phyloP scores from a whole-genome alignment of 306 rosid genomes.

The Sophora flavescens region DNA sequence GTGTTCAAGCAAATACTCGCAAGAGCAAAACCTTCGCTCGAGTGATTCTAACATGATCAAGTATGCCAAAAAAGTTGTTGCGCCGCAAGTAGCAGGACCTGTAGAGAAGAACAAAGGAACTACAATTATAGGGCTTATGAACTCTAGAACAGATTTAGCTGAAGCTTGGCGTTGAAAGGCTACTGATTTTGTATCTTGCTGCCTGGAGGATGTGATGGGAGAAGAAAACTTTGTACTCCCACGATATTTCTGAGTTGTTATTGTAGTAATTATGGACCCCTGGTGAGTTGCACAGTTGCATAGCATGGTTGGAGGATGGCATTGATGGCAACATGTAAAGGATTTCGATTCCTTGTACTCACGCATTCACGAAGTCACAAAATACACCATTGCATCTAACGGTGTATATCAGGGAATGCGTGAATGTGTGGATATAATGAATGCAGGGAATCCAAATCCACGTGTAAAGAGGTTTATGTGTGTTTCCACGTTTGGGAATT shows the following conservation, averaged over 20 bases:
- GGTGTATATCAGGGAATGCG: too few species aligned
- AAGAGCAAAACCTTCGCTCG: conserved; percentile 53
- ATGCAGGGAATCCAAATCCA: too few species aligned
- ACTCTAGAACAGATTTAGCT: conserved; percentile 69
- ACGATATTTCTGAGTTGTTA: neutral
- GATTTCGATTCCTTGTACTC: too few species aligned
- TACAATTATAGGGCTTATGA: conserved; percentile 59
- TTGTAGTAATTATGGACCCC: conserved; percentile 1
- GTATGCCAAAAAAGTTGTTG: conserved; percentile 53
- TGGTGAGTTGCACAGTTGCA: conserved; percentile 24
- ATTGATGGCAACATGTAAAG: too few species aligned
- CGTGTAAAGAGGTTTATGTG: too few species aligned
- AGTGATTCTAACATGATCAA: conserved; percentile 48
- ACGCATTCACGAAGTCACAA: too few species aligned
- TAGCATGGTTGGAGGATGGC: neutral
- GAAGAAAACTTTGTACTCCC: conserved; percentile 20
- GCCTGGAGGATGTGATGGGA: neutral
- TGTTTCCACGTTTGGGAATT: conserved; percentile 37
- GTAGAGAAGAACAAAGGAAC: conserved; percentile 55
- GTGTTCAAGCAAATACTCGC: conserved; percentile 44
- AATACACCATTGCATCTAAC: too few species aligned
- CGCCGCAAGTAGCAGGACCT: conserved; percentile 46
- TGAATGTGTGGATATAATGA: too few species aligned
- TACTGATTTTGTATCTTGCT: neutral
- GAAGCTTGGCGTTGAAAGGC: conserved; percentile 83